These are phyloP conservation scores for Takashimella tepidaria DNA, from an alignment of 1,284 basidiomycete species.

Conservation along the genomic window DNA sequence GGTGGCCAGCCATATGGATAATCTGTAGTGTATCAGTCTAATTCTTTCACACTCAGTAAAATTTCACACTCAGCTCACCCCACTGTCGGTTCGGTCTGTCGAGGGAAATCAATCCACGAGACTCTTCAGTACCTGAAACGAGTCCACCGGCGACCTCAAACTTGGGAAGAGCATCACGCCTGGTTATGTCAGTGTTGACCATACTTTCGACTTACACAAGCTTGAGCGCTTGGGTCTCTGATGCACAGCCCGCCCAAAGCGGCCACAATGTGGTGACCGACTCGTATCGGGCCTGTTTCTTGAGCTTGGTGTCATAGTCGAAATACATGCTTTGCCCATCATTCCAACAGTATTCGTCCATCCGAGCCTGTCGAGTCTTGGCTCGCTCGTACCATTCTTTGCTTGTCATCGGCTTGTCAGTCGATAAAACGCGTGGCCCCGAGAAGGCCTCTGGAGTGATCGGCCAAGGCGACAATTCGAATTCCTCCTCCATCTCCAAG, in stretches of 20 bases:
- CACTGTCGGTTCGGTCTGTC: constrained; percentile 98
- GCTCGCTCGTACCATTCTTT: constrained; percentile 89
- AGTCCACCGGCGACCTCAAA: constrained; percentile 96
- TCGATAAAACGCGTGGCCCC: constrained; percentile 58
- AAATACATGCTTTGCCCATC: constrained; percentile 91
- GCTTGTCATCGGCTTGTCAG: constrained; percentile 60
- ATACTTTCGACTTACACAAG: constrained; percentile 63
- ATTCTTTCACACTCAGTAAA: constrained; percentile 10
- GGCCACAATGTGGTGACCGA: constrained; percentile 94
- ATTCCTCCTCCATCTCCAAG: constrained; percentile 86
- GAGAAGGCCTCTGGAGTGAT: constrained; percentile 73
- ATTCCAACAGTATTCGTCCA: constrained; percentile 96
- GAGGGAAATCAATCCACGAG: constrained; percentile 87
- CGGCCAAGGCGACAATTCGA: constrained; percentile 84
- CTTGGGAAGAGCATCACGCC: constrained; percentile 78
- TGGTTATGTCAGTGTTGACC: constrained; percentile 39
- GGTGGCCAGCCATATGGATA: constrained; percentile 69
- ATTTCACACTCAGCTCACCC: too few species aligned
- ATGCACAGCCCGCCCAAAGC: constrained; percentile 94
- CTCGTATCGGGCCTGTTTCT: constrained; percentile 90
- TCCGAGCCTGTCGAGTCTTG: constrained; percentile 70
- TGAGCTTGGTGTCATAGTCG: constrained; percentile 88
- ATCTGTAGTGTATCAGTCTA: constrained; percentile 17
- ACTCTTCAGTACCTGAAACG: constrained; percentile 94
- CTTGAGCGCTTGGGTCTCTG: constrained; percentile 86